Evolutionary conservation across 2,329 filamentous ascomycete species (phyloP).

Genomic region (Cladosporium cucumerinum): DNA sequence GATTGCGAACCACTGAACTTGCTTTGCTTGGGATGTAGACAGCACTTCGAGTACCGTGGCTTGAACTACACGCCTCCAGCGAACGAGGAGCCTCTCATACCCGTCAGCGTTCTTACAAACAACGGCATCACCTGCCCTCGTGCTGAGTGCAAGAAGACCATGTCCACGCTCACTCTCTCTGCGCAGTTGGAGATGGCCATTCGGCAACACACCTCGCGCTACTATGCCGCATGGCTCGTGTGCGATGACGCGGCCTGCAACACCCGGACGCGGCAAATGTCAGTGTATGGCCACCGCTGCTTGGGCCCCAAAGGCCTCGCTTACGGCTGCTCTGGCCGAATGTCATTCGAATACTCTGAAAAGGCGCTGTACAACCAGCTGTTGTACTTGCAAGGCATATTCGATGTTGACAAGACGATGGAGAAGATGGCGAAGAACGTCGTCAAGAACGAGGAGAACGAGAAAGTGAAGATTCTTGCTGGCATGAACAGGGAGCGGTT

Average conservation of each 20-base stretch:
- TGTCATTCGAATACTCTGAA: conserved; percentile 84
- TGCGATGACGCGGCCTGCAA: conserved; percentile 89
- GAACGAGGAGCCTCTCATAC: conserved; percentile 33
- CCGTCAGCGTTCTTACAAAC: conserved; percentile 62
- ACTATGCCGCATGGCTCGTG: conserved; percentile 89
- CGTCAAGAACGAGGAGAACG: conserved; percentile 50
- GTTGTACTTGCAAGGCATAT: conserved; percentile 78
- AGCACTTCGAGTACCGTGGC: conserved; percentile 71
- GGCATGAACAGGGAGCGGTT: conserved; percentile 82
- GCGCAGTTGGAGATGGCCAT: conserved; percentile 86
- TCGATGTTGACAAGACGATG: conserved; percentile 82
- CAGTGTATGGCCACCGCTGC: conserved; percentile 86
- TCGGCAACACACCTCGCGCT: conserved; percentile 70
- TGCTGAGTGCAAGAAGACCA: conserved; percentile 58
- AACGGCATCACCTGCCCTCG: conserved; percentile 71
- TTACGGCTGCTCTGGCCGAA: conserved; percentile 77
- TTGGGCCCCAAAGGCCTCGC: conserved; percentile 82
- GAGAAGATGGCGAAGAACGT: conserved; percentile 36
- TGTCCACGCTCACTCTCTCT: conserved; percentile 70
- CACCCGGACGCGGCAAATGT: conserved; percentile 84
- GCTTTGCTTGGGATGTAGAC: conserved; percentile 77
- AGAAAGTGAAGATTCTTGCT: conserved; percentile 63
- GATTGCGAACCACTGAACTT: conserved; percentile 73
- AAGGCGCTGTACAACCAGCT: conserved; percentile 94
- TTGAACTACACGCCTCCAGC: conserved; percentile 47